Evolutionary conservation across 352 stramenopile species (phyloP).

Genomic region (Phytophthora sp.): DNA sequence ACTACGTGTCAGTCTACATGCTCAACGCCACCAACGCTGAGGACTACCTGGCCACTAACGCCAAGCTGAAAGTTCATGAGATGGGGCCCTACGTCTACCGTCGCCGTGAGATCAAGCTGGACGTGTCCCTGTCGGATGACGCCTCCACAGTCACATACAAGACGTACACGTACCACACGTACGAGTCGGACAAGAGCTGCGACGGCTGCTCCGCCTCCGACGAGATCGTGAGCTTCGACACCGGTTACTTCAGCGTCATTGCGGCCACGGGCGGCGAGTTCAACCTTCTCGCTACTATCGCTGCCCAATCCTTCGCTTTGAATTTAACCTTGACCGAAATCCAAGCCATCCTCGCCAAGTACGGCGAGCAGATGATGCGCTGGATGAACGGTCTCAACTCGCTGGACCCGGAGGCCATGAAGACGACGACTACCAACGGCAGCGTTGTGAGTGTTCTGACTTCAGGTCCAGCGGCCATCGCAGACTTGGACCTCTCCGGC

Average conservation of each 20-base stretch:
- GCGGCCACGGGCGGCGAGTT: conserved; percentile 62
- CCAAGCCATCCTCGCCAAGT: conserved; percentile 33
- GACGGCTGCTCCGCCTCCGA: conserved; percentile 56
- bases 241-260: conserved; percentile 76
- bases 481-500: conserved; percentile 51
- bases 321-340: conserved; percentile 28
- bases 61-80: conserved; percentile 67
- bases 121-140: conserved; percentile 64
- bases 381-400: conserved; percentile 85
- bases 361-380: conserved; percentile 69
- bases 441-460: conserved; percentile 50
- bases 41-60: conserved; percentile 49
- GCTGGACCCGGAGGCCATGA: conserved; percentile 67
- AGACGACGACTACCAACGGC: conserved; percentile 46
- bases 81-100: conserved; percentile 79
- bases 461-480: conserved; percentile 34
- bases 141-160: conserved; percentile 72
- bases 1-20: conserved; percentile 74
- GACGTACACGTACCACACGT: conserved; percentile 81
- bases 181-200: conserved; percentile 52
- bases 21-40: conserved; percentile 84
- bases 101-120: conserved; percentile 59
- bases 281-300: conserved; percentile 53
- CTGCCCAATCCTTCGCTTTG: conserved; percentile 51
- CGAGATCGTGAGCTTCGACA: conserved; percentile 60